Evolutionary conservation across 305 asterid genomes (phyloP).

Genomic region (Fraxinus albicans): DNA sequence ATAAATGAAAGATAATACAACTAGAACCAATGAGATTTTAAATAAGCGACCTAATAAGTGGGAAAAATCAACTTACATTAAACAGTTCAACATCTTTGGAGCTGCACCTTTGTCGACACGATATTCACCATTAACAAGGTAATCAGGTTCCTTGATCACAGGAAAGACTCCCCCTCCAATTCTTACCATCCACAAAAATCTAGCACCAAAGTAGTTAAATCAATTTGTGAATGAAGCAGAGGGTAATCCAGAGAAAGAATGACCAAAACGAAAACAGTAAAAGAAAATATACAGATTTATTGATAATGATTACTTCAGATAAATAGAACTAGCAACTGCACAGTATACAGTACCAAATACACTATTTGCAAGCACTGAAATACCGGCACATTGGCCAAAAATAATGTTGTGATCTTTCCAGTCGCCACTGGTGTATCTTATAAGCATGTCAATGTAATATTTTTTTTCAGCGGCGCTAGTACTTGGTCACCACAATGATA

Average conservation of each 20-base stretch:
- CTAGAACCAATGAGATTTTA: neutral
- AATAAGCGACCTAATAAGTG: neutral
- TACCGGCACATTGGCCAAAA: neutral
- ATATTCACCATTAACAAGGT: slow-evolving; percentile 97
- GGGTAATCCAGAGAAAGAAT: neutral
- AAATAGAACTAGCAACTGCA: neutral
- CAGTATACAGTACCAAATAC: neutral
- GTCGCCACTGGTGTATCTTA: neutral
- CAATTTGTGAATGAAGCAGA: slow-evolving; percentile 21
- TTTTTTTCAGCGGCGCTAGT: neutral
- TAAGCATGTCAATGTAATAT: neutral
- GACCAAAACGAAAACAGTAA: neutral
- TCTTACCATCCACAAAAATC: slow-evolving; percentile 99
- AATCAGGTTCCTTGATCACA: slow-evolving; percentile 95
- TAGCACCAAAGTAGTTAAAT: slow-evolving; percentile 33
- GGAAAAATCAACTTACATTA: slow-evolving; percentile 65
- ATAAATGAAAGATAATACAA: neutral
- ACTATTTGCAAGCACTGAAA: neutral
- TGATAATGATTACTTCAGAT: neutral
- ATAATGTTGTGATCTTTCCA: neutral
- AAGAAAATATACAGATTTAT: neutral
- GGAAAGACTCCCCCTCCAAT: slow-evolving; percentile 99
- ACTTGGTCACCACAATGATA: neutral
- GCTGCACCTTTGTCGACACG: slow-evolving; percentile 99
- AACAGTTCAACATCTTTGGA: slow-evolving; percentile 96